Percentiles rank a stretch among this genome's conserved stretches.
These are phyloP conservation scores for Leccinum fuscescens DNA, from an alignment of 1,284 basidiomycete genomes.

Conservation along the genomic window DNA sequence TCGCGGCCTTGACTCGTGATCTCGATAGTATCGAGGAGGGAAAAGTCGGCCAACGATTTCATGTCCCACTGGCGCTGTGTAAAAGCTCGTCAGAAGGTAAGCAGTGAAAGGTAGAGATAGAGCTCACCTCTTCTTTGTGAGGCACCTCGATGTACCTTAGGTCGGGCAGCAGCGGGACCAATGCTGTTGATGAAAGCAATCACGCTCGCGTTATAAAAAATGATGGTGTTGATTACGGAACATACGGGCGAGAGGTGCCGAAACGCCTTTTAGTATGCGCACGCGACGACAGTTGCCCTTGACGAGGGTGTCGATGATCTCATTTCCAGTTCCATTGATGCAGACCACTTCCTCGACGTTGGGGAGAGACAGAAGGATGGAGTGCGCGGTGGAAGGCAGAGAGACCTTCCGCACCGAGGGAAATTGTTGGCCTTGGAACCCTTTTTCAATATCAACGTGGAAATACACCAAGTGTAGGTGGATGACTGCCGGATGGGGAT, in stretches of 20 bases:
- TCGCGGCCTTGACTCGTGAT: neutral
- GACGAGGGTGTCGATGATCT: conserved; percentile 5
- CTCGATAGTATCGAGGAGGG: conserved; percentile 7
- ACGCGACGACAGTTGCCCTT: conserved; percentile 8
- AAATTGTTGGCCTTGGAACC: conserved; percentile 26
- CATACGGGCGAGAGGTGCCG: conserved; percentile 1
- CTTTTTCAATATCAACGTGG: conserved; percentile 29
- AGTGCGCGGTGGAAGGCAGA: conserved; percentile 29
- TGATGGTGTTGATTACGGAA: conserved; percentile 8
- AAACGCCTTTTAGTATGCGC: conserved; percentile 10
- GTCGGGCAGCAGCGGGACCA: conserved; percentile 6
- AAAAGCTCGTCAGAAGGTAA: neutral
- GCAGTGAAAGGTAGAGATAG: neutral
- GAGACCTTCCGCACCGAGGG: conserved; percentile 31
- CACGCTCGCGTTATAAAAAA: neutral
- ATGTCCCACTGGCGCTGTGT: neutral
- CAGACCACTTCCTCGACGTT: conserved; percentile 27
- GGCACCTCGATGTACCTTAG: conserved; percentile 1
- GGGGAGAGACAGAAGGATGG: conserved; percentile 33
- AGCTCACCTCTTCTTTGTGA: neutral
- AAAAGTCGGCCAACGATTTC: neutral
- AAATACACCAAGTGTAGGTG: neutral
- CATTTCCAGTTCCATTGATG: conserved; percentile 14
- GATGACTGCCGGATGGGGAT: conserved; percentile 5
- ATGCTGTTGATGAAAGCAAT: neutral